Evolutionary conservation across 345 rosid genomes (phyloP), one percentile per base, ranked within the genome.

Genomic region (Pistacia atlantica): DNA sequence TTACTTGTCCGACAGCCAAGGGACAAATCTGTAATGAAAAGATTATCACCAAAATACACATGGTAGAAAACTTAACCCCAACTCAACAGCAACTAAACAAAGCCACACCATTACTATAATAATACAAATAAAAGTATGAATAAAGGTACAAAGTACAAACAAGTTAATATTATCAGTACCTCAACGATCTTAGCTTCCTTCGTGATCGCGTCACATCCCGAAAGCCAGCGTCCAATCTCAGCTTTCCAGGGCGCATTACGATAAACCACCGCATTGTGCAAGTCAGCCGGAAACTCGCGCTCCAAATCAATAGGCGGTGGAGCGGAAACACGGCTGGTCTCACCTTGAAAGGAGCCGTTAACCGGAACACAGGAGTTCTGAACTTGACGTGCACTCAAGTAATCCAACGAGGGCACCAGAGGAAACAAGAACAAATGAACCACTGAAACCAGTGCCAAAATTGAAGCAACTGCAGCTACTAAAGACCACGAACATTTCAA

Each of bases 161-260:
- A 37, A 28, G 28, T 10, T 11, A 37, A 20, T 70, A 57, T 18
- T 11, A 75, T 11, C 25, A 75, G 80, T 80, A 90, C 99, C 90
- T 93, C 99, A 56, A 73, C 63, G 60, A 93, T 75, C 65, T 78
- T 82, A 76, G 87, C 88, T 77, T 89, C 93, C 65, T 79, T 75
- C 9, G 83, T 66, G 76, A 85, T 72, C 2, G 92, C 80, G 84
- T 95, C 91, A 79, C 98, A 95, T 38, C 91, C 87, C 77, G 95
- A 92, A 80, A 95, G 97, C 99, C 99, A 93, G 65, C 84, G 89
- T 3, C 98, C 99, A 20, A 92, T 88, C 77, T 82, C 84, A 14
- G 93, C 88, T 81, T 91, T 96, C 99, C 99, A 96, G 0, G 98
- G 92, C 35, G 97, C 95, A 75, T 92, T 86, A 38, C 84, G 88